Percentiles rank a stretch among this genome's conserved stretches.
phyloP scores from a whole-genome alignment of 257 asterid species.

The Solanum chmielewskii region DNA sequence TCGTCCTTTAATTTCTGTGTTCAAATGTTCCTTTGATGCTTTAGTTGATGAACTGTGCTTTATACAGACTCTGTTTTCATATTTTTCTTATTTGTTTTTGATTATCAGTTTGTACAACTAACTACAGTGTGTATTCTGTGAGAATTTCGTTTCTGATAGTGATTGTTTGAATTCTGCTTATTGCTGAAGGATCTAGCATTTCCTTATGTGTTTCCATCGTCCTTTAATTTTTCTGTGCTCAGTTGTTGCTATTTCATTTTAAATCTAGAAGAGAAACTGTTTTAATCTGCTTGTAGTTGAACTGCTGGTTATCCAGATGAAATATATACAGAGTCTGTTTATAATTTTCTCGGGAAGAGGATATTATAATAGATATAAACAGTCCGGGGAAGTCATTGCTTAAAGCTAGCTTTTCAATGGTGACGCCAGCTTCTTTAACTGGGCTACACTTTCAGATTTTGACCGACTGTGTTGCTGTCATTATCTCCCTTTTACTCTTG shows the following conservation, averaged over 20 bases:
- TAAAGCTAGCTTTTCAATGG: not conserved
- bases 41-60: not conserved
- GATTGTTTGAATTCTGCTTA: not conserved
- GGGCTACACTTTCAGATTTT: not conserved
- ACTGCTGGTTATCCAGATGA: not conserved
- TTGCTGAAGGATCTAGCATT: not conserved
- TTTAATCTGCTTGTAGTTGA: not conserved
- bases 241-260: not conserved
- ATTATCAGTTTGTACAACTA: not conserved
- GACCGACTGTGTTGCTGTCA: not conserved
- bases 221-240: not conserved
- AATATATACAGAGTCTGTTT: not conserved
- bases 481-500: not conserved
- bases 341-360: not conserved
- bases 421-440: not conserved
- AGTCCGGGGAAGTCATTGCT: not conserved
- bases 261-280: not conserved
- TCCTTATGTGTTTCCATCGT: not conserved
- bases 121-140: not conserved
- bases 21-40: not conserved
- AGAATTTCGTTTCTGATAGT: not conserved
- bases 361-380: not conserved
- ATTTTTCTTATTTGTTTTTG: not conserved
- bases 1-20: not conserved
- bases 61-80: not conserved